Base-by-base conservation (phyloP, 306 rosid genomes). In the Castanea sativa region DNA sequence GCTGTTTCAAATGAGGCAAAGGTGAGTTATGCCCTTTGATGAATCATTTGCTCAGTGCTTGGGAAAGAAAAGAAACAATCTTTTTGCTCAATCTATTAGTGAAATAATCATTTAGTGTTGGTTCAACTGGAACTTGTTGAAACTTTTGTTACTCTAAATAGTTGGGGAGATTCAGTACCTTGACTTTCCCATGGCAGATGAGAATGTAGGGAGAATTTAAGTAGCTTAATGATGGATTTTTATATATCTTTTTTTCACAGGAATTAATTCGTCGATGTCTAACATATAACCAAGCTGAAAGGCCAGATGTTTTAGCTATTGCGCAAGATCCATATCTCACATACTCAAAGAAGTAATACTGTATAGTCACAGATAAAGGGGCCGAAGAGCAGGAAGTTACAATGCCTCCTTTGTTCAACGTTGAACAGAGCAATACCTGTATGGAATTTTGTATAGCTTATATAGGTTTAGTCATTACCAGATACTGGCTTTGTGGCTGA, bases 291-390 rank as follows among this genome's bases (percentile, higher is more conserved):
- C 99, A 96, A 92, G 87, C 78, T 3, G 99, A 96, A 68, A 92
- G 99, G 80, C 97, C 99, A 14, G 99, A 96, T 80, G 99, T 96
- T 18, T 82, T 93, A 75, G 85, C 89, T 20, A 78, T 93, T 85
- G 93, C 98, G 32, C 99, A 90, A 89, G 99, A 96, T 83, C 91
- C 94, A 41, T 96, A 93, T 87, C 98, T 93, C 80, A 83, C 88
- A 4, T 93, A 89, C 85, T 71, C 88, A 19, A 96, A 96, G 87
- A 96, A 89, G 90, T 90, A 69, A 76, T 67, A 76, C 65, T 65
- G 78, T 57, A 56, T 70, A 70, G 78, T 65, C 68, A 76, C 73
- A 76, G 77, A 74, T 35, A 61, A 73, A 84, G 68, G 69, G 73
- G 63, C 29, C 51, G 74, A 33, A 41, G 43, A 21, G 59, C 78